phyloP scores from a whole-genome alignment of 352 stramenopile genomes.

The Globisporangium viniferum region DNA sequence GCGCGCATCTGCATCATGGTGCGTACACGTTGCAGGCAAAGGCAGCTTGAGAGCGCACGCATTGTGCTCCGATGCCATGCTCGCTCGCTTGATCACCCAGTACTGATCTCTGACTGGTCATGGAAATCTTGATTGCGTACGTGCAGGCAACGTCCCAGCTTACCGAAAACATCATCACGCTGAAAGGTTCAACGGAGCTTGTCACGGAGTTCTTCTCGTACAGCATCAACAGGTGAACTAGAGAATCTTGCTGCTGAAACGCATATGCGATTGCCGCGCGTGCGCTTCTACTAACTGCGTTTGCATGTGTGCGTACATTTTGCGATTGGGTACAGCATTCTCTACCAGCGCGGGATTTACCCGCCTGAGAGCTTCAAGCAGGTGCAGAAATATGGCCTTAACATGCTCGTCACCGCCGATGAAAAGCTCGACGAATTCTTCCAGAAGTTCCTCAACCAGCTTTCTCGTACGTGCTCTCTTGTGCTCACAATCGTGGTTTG shows the following conservation, averaged over 20 bases:
- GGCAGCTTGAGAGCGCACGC: neutral
- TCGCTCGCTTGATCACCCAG: neutral
- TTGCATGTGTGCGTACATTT: neutral
- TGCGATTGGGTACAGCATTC: conserved; percentile 65
- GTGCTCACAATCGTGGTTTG: neutral
- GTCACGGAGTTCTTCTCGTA: conserved; percentile 99
- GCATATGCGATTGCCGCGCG: neutral
- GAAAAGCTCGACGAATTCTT: conserved; percentile 96
- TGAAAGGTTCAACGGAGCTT: conserved; percentile 98
- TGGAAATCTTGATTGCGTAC: neutral
- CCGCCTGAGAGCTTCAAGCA: conserved; percentile 97
- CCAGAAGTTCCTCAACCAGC: conserved; percentile 89
- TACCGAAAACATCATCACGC: conserved; percentile 95
- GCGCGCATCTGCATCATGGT: conserved; percentile 5
- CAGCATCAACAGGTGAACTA: conserved; percentile 94
- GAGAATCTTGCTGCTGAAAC: neutral
- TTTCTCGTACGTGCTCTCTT: conserved; percentile 55
- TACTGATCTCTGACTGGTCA: neutral
- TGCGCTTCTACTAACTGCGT: conserved; percentile 2
- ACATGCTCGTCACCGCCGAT: conserved; percentile 97
- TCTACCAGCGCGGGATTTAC: conserved; percentile 98
- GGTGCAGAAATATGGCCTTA: conserved; percentile 97
- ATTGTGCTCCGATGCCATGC: neutral
- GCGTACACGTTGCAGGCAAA: neutral
- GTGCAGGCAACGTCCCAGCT: conserved; percentile 62